These are phyloP conservation scores for Penicillium samsonianum DNA, from an alignment of 495 filamentous ascomycete genomes.

Conservation along the genomic window DNA sequence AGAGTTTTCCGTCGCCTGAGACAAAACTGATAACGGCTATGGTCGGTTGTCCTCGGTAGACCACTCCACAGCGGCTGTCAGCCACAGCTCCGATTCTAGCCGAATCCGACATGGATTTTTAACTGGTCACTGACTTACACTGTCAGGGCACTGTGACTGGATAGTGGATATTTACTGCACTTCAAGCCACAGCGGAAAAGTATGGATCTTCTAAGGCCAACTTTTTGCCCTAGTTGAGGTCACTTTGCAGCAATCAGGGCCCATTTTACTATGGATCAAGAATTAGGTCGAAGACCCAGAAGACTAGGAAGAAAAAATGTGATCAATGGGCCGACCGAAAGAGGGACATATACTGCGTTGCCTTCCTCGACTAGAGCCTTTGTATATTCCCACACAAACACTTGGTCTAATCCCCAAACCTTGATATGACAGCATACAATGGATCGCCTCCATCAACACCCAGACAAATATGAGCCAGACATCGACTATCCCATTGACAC, in stretches of 20 bases:
- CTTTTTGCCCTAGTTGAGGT: constrained; percentile 8
- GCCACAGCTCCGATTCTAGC: constrained; percentile 13
- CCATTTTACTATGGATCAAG: constrained; percentile 8
- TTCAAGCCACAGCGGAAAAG: constrained; percentile 19
- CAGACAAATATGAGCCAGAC: constrained; percentile 2
- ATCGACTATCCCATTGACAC: constrained; percentile 4
- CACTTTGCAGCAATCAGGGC: constrained; percentile 6
- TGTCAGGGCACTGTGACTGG: not conserved
- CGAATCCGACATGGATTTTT: not conserved
- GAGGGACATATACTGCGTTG: constrained; percentile 1
- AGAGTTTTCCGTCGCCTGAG: constrained; percentile 1
- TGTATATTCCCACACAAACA: not conserved
- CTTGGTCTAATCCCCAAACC: not conserved
- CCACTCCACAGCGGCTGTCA: not conserved
- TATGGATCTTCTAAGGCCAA: constrained; percentile 12
- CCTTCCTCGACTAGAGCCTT: not conserved
- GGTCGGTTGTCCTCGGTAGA: constrained; percentile 10
- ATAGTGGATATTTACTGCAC: constrained; percentile 4
- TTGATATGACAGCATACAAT: constrained; percentile 8
- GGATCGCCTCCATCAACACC: not conserved
- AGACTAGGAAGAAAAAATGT: not conserved
- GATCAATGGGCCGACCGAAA: not conserved
- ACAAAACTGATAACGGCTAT: constrained; percentile 17
- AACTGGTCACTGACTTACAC: not conserved
- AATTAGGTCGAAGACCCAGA: not conserved